Percentiles rank a stretch among this genome's conserved stretches.
phyloP scores from a whole-genome alignment of 1,284 basidiomycete genomes.

The Testicularia cyperi region DNA sequence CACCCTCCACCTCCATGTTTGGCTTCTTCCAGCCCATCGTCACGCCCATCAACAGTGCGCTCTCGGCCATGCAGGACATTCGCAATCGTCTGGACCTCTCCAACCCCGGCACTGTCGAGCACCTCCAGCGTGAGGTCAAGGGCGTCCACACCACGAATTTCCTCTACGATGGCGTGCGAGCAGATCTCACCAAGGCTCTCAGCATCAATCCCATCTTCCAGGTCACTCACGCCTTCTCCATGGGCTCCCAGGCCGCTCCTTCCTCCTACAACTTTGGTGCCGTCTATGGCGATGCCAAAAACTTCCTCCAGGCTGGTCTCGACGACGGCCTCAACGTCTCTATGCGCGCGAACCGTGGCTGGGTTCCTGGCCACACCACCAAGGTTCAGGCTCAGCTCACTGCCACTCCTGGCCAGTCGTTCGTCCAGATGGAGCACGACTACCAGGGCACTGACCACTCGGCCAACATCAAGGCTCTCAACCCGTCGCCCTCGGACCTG shows the following conservation, averaged over 20 bases:
- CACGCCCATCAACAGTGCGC: constrained; percentile 33
- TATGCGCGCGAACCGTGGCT: constrained; percentile 85
- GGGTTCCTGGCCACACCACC: constrained; percentile 76
- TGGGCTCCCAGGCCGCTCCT: constrained; percentile 66
- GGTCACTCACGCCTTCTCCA: constrained; percentile 90
- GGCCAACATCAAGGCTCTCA: constrained; percentile 84
- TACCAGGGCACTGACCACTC: constrained; percentile 85
- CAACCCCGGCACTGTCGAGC: constrained; percentile 56
- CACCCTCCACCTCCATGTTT: constrained; percentile 34
- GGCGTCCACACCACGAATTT: constrained; percentile 89
- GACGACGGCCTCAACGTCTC: constrained; percentile 91
- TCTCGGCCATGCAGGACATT: constrained; percentile 36
- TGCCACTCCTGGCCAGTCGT: constrained; percentile 42
- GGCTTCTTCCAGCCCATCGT: constrained; percentile 48
- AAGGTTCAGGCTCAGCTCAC: constrained; percentile 87
- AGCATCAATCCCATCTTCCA: constrained; percentile 95
- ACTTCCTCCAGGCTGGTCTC: constrained; percentile 88
- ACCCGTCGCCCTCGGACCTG: constrained; percentile 80
- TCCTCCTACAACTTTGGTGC: constrained; percentile 91
- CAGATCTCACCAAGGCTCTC: constrained; percentile 91
- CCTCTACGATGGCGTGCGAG: constrained; percentile 93
- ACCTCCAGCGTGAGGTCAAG: constrained; percentile 57
- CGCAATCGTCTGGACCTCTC: constrained; percentile 49
- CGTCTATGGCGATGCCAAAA: constrained; percentile 78
- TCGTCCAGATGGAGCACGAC: constrained; percentile 87